These are phyloP conservation scores for Boletus fagicola DNA, from an alignment of 768 basidiomycete genomes.

Conservation along the genomic window DNA sequence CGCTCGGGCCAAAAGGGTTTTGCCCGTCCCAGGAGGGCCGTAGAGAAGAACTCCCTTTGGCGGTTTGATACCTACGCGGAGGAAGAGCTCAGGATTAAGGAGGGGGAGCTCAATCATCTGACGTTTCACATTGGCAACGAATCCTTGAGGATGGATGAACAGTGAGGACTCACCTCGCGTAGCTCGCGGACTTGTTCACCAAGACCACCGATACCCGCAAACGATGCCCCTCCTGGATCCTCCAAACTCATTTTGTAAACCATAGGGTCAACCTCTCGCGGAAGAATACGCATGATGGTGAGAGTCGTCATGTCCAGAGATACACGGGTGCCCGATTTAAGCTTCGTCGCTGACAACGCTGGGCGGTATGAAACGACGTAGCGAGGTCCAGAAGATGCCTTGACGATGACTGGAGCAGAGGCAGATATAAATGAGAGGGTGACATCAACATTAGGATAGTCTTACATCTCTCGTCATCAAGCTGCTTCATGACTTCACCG, in stretches of 20 bases:
- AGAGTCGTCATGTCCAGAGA: conserved; percentile 99
- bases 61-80: conserved; percentile 93
- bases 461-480: conserved; percentile 96
- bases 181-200: conserved; percentile 96
- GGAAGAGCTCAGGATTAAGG: conserved; percentile 90
- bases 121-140: background rate
- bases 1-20: conserved; percentile 91
- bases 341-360: conserved; percentile 84
- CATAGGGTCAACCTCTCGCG: conserved; percentile 94
- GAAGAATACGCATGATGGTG: conserved; percentile 97
- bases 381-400: conserved; percentile 96
- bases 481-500: conserved; percentile 97
- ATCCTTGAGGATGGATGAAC: background rate
- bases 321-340: conserved; percentile 92
- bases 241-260: conserved; percentile 99
- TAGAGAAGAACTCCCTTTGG: conserved; percentile 96
- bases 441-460: conserved; percentile 7
- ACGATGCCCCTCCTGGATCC: conserved; percentile 92
- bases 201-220: conserved; percentile 95
- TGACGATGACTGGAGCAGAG: conserved; percentile 79
- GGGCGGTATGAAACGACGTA: conserved; percentile 98
- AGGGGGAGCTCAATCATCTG: conserved; percentile 96
- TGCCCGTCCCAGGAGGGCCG: conserved; percentile 95
- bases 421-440: background rate
- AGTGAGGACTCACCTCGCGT: conserved; percentile 65